Evolutionary conservation across 2,329 filamentous ascomycete species (phyloP), one percentile per base, ranked within the genome.

Genomic region (Stemphylium lycopersici): DNA sequence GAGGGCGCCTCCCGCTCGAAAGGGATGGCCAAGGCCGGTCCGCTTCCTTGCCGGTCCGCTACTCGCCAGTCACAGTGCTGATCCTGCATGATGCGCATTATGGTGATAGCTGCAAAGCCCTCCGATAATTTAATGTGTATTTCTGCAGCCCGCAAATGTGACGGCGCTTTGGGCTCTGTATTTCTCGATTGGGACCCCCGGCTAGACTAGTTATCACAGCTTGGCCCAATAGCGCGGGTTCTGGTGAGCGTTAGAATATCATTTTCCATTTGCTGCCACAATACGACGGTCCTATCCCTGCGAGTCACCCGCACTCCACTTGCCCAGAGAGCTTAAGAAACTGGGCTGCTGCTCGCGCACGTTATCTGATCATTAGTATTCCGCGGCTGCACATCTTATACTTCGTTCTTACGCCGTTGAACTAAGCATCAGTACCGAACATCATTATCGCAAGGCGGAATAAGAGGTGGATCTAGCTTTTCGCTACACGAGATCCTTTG

Each of bases 201-300:
- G 63, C 66, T 54, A 48, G 50, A 55, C 61, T 67, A 62, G 61
- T 53, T 67, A 73, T 75, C 72, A 75, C 71, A 70, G 54, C 69
- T 72, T 73, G 70, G 69, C 69, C 68, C 72, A 74, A 75, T 75
- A 73, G 72, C 61, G 64, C 62, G 59, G 59, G 52, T 44, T 48
- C 55, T 50, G 53, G 53, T 66, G 70, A 71, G 72, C 70, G 72
- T 70, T 69, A 69, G 70, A 70, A 62, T 70, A 56, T 62, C 59
- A 63, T 56, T 62, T 64, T 63, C 68, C 57, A 72, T 73, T 75
- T 72, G 71, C 62, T 71, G 67, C 60, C 52, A 61, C 62, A 45
- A 65, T 62, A 65, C 62, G 56, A 61, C 60, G 58, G 60, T 62
- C 62, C 54, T 41, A 67, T 59, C 70, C 70, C 67, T 70, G 71